Conservation (phyloP, 352 stramenopile genomes). For the Phytophthora agathidicida region DNA sequence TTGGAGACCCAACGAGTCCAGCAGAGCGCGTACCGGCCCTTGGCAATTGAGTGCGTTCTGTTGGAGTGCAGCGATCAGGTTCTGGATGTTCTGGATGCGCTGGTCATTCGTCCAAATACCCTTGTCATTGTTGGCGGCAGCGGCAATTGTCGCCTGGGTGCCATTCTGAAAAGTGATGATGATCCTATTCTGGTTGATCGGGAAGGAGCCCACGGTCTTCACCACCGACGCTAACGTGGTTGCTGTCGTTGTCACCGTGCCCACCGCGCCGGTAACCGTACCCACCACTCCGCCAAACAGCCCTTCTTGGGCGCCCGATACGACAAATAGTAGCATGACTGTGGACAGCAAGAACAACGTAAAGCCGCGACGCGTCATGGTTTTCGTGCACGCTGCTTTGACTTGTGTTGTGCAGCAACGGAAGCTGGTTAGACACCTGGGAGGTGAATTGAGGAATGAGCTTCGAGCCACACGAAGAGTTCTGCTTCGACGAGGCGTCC, state of each 20-base stretch:
- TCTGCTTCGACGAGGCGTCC: neutral
- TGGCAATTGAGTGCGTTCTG: slow-evolving; percentile 9
- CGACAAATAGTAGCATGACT: slow-evolving; percentile 1
- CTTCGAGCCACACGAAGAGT: slow-evolving; percentile 4
- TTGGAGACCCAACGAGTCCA: neutral
- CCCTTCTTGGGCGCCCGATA: slow-evolving; percentile 11
- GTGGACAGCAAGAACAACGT: slow-evolving; percentile 10
- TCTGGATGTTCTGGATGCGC: slow-evolving; percentile 24
- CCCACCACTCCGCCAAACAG: slow-evolving; percentile 12
- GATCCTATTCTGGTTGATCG: slow-evolving; percentile 9
- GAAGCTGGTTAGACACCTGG: slow-evolving; percentile 30
- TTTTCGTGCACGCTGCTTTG: slow-evolving; percentile 4
- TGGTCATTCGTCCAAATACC: slow-evolving; percentile 20
- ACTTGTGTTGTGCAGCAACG: slow-evolving; percentile 1
- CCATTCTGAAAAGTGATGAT: slow-evolving; percentile 25
- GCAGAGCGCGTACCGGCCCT: slow-evolving; percentile 16
- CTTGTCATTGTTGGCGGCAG: slow-evolving; percentile 12
- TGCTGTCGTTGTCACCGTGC: neutral
- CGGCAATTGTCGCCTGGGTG: slow-evolving; percentile 7
- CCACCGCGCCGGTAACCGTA: too few species aligned
- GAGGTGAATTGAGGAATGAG: slow-evolving; percentile 50
- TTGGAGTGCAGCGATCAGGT: slow-evolving; percentile 28
- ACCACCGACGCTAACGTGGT: slow-evolving; percentile 17
- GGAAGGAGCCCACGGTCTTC: slow-evolving; percentile 8
- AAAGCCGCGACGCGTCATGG: slow-evolving; percentile 25